Percentiles rank a stretch among this genome's conserved stretches.
phyloP scores from a whole-genome alignment of 1,139 yeast species.

The Protomyces macrosporus region DNA sequence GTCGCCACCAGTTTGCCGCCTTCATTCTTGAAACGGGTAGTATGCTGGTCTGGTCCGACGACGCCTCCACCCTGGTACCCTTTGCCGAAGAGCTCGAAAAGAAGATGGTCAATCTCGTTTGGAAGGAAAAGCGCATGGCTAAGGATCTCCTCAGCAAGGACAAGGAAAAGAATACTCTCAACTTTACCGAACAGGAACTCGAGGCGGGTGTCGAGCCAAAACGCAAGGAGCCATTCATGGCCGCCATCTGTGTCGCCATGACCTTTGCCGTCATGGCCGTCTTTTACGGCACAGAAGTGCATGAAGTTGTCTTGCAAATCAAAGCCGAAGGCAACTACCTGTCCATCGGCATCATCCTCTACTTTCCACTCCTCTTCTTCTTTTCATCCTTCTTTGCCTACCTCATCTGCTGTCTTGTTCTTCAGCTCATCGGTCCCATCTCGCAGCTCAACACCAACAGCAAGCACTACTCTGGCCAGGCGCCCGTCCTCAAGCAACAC shows the following conservation, averaged over 20 bases:
- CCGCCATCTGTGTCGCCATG: constrained; percentile 24
- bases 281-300: constrained; percentile 25
- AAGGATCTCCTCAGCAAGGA: constrained; percentile 1
- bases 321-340: constrained; percentile 25
- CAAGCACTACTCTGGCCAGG: constrained; percentile 28
- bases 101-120: constrained; percentile 25
- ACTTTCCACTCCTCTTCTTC: constrained; percentile 26
- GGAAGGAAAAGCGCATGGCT: constrained; percentile 22
- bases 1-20: constrained; percentile 30
- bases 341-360: constrained; percentile 19
- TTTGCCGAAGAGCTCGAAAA: constrained; percentile 28
- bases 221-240: constrained; percentile 22
- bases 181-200: background rate
- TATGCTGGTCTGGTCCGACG: constrained; percentile 28
- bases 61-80: constrained; percentile 26
- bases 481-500: constrained; percentile 24
- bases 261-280: constrained; percentile 26
- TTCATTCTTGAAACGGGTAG: constrained; percentile 25
- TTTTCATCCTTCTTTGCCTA: constrained; percentile 26
- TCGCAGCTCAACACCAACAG: constrained; percentile 29
- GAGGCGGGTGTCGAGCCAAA: constrained; percentile 15
- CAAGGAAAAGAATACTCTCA: constrained; percentile 2
- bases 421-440: constrained; percentile 30
- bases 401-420: constrained; percentile 21
- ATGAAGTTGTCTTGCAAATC: constrained; percentile 15